Base-by-base conservation (phyloP, 305 asterid genomes). In the Ilex paraguariensis region DNA sequence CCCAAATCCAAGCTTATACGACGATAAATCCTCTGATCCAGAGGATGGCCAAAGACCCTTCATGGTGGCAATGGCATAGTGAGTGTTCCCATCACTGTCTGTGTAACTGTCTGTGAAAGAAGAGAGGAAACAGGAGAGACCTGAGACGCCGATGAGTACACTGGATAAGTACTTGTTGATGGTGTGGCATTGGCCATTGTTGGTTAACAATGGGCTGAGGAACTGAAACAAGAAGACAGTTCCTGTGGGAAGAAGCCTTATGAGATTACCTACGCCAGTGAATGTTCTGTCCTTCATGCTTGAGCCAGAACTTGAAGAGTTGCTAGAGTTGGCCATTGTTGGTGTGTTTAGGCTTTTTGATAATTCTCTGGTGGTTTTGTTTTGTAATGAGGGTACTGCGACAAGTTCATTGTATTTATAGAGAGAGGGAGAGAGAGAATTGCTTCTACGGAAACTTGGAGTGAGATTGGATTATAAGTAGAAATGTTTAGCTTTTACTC, bases 211-310 rank as follows among this genome's bases (percentile, higher is more conserved):
- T 7, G 97, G 97, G 82, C 75, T 86, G 73, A 88, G 85, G 80
- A 87, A 82, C 15, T 85, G 93, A 83, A 76, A 91, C 7, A 68
- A 31, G 78, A 91, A 91, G 44, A 86, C 87, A 1, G 97, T 84
- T 32, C 95, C 96, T 2, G 94, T 84, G 0, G 96, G 98, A 69
- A 91, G 96, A 58, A 86, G 90, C 67, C 71, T 75, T 67, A 90
- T 75, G 61, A 87, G 88, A 83, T 80, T 86, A 40, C 87, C 91
- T 14, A 84, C 1, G 52, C 87, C 86, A 40, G 73, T 57, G 42
- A 90, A 70, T 39, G 95, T 72, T 30, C 69, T 51, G 13, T 62
- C 80, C 6, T 60, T 49, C 33, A 66, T 12, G 72, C 66, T 73
- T 69, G 44, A 53, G 31, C 62, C 45, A 12, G 70, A 14, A 50